Evolutionary conservation across 2,329 filamentous ascomycete genomes (phyloP).

Genomic region (Ascochyta pisi): DNA sequence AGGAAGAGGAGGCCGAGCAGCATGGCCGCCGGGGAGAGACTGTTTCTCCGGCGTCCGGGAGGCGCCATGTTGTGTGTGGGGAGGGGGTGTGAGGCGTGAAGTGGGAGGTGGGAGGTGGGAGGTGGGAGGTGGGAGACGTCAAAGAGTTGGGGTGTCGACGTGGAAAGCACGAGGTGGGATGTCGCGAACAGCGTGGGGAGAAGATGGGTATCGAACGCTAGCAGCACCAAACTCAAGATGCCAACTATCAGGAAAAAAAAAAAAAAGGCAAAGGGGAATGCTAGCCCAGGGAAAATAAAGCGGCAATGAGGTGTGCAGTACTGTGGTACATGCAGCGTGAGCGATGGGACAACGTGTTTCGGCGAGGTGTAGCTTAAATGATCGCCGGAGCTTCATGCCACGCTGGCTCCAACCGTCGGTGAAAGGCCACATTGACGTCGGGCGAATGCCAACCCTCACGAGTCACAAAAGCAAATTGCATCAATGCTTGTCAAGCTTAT

Average conservation of each 20-base stretch:
- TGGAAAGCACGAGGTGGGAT: conserved; percentile 30
- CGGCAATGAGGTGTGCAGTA: conserved; percentile 18
- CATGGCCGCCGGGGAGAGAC: conserved; percentile 53
- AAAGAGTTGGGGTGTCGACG: conserved; percentile 10
- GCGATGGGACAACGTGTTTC: conserved; percentile 20
- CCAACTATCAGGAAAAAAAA: conserved; percentile 21
- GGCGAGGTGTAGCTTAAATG: conserved; percentile 32
- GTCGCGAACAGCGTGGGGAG: conserved; percentile 27
- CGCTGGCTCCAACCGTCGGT: conserved; percentile 37
- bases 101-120: conserved; percentile 4
- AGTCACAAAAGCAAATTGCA: conserved; percentile 21
- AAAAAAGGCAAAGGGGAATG: conserved; percentile 34
- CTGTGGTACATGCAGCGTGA: conserved; percentile 27
- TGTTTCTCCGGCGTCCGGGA: conserved; percentile 53
- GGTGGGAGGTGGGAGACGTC: background rate
- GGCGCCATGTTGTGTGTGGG: conserved; percentile 53
- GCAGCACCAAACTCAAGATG: conserved; percentile 7
- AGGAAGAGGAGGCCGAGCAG: conserved; percentile 62
- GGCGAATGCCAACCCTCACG: conserved; percentile 24
- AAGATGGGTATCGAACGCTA: conserved; percentile 17
- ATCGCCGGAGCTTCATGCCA: conserved; percentile 31
- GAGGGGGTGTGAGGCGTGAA: background rate
- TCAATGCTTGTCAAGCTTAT: conserved; percentile 19
- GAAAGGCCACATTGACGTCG: conserved; percentile 44
- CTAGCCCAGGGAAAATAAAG: conserved; percentile 29